Base-by-base conservation (phyloP, 129 eudicot species). In the Flaveria bidentis region DNA sequence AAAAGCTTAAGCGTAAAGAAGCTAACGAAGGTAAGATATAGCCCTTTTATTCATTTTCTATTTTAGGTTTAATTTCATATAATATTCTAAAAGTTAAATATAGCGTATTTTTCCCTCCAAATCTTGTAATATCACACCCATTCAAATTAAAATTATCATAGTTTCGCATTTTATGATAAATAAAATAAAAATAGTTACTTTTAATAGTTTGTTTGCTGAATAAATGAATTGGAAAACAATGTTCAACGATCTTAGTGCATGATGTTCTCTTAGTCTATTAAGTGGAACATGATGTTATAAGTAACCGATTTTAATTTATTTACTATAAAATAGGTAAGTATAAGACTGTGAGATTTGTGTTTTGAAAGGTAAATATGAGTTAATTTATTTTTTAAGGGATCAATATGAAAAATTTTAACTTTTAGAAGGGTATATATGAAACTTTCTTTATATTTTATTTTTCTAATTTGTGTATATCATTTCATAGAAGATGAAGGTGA, bases 1-100 rank as follows among this genome's bases (percentile, higher is more conserved):
- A 84, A 56, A 75, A 63, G 16, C 74, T 73, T 72, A 83, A 74
- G 60, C 74, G 71, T 50, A 83, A 63, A 81, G 73, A 80, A 67
- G 66, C 49, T 17, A 53, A 80, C 22, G 49, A 73, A 65, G 79
- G 79, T 80, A 55, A 65, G 52, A 25, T 33, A 14, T 13, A 15
- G 10, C 41, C 14, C 55, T 3, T 22, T 12, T 6, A 23, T 23
- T 20, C 11, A n/a, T 69, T 68, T 57, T 17, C 17, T 3, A 55
- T 28, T 4, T 26, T 28, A 13, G 10, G 11, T 5, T 61, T 61
- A 26, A 4, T 13, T 14, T 7, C 42, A 61, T 58, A 58, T 10
- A 58, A 23, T 58, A 16, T 58, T 58, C 7, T 10, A 11, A 23
- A 58, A 23, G 36, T 58, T 9, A 10, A 57, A 58, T 1, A 25